These are phyloP conservation scores for Helotiales sp. DNA, from an alignment of 2,329 filamentous ascomycete genomes.

Conservation along the genomic window DNA sequence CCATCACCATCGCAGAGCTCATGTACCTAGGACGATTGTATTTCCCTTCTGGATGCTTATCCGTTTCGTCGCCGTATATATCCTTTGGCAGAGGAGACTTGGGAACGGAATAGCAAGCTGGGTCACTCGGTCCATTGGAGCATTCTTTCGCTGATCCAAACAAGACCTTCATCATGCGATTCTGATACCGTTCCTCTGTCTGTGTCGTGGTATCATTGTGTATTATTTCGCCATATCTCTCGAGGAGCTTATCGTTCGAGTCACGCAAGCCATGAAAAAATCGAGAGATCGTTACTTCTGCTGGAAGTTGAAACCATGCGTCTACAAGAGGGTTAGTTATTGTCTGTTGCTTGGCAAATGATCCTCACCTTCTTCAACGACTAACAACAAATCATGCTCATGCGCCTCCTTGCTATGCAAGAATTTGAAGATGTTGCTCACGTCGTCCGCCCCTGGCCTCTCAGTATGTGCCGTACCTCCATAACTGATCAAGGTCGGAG, in stretches of 20 bases:
- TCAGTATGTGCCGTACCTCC: constrained; percentile 19
- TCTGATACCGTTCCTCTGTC: constrained; percentile 26
- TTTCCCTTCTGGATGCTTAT: constrained; percentile 33
- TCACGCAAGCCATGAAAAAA: constrained; percentile 50
- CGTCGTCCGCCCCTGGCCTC: constrained; percentile 6
- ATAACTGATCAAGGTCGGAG: constrained; percentile 52
- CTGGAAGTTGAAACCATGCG: constrained; percentile 57
- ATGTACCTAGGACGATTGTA: constrained; percentile 48
- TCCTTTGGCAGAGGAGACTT: constrained; percentile 50
- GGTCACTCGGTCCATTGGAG: constrained; percentile 41
- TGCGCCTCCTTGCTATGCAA: constrained; percentile 46
- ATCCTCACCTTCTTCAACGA: constrained; percentile 45
- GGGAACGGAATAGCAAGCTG: constrained; percentile 54
- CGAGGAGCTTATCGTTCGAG: constrained; percentile 45
- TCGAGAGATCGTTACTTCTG: constrained; percentile 54
- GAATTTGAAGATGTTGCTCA: constrained; percentile 40
- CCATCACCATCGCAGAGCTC: constrained; percentile 49
- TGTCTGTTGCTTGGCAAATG: neutral
- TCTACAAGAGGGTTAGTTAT: constrained; percentile 26
- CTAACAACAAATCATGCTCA: constrained; percentile 54
- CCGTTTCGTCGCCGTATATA: constrained; percentile 47
- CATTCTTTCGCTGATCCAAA: constrained; percentile 57
- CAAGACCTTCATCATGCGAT: constrained; percentile 52
- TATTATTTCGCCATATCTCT: constrained; percentile 21
- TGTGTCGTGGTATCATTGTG: neutral